Evolutionary conservation across 1,284 basidiomycete species (phyloP), one percentile per base, ranked within the genome.

Genomic region (Tilletiaria anomala): DNA sequence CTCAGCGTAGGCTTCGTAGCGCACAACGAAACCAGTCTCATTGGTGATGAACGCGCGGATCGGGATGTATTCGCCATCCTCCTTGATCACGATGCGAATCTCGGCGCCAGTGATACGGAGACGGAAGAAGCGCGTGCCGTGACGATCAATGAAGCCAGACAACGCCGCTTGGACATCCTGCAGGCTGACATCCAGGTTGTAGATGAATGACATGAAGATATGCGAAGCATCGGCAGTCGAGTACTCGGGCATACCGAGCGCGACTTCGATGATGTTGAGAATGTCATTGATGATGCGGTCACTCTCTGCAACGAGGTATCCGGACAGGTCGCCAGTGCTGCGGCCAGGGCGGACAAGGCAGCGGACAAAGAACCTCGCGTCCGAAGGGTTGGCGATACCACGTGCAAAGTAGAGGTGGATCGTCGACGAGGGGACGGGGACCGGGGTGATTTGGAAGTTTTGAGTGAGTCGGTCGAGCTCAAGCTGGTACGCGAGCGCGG

Each of bases 1-100:
- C 72, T 99, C 93, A 70, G 96, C 88, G 73, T 99, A 99, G n/a
- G 83, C 85, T 66, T 91, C 85, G 73, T 82, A 96, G 69, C 94
- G 91, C 69, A 97, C 91, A 54, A 96, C 85, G 72, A 97, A 96
- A 36, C 91, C 91, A 32, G 89, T 93, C 40, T 94, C 87, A 69
- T 96, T 99, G 73, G 93, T 87, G 68, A 97, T 91, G 68, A 96
- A 81, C 58, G 89, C 89, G 33, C 93, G 86, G 65, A 97, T 87
- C 8, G 91, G 87, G 5, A 85, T 85, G 36, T 85, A 79, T 59
- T 88, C 88, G 16, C 46, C 49, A 54, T 91, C 84, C 67, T 94
- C 85, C 71, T 94, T 88, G 43, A 99, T 78, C 35, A 84, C 77
- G 59, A 97, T 83, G 42, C 93, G 79, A 62, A 99, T 93, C 72